Conservation (phyloP, 2,329 filamentous ascomycete species). For the Apiospora aurea region DNA sequence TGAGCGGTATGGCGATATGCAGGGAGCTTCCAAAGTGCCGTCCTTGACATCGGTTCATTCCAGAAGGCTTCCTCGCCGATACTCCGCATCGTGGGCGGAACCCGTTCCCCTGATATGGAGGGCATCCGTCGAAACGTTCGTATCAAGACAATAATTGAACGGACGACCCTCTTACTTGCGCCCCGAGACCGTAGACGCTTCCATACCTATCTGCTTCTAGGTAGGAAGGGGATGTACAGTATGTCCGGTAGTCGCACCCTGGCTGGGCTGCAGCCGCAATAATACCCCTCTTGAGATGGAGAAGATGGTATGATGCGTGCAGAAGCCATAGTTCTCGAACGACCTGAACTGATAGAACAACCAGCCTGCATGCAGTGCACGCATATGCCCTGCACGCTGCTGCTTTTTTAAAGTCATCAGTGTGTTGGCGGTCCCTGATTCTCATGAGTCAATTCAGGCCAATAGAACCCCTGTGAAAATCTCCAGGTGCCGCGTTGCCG, state of each 20-base stretch:
- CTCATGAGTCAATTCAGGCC: not conserved
- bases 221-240: not conserved
- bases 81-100: not conserved
- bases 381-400: not conserved
- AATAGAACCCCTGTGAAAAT: slow-evolving; percentile 14
- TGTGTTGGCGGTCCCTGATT: not conserved
- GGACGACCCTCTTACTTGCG: not conserved
- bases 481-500: slow-evolving; percentile 20
- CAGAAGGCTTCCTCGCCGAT: not conserved
- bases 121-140: not conserved
- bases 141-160: not conserved
- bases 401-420: not conserved
- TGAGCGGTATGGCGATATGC: not conserved
- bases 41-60: too few species aligned
- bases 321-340: not conserved
- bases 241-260: not conserved
- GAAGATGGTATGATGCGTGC: not conserved
- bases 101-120: not conserved
- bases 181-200: not conserved
- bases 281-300: not conserved
- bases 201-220: not conserved
- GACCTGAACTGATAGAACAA: slow-evolving; percentile 4
- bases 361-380: not conserved
- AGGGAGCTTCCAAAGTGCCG: not conserved
- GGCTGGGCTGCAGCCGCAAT: too few species aligned